A percentile compares a stretch with the other conserved stretches of the same genome.
These are phyloP conservation scores for Backusella tuberculispora DNA, from an alignment of 192 early-diverging fungal genomes.

Conservation along the genomic window DNA sequence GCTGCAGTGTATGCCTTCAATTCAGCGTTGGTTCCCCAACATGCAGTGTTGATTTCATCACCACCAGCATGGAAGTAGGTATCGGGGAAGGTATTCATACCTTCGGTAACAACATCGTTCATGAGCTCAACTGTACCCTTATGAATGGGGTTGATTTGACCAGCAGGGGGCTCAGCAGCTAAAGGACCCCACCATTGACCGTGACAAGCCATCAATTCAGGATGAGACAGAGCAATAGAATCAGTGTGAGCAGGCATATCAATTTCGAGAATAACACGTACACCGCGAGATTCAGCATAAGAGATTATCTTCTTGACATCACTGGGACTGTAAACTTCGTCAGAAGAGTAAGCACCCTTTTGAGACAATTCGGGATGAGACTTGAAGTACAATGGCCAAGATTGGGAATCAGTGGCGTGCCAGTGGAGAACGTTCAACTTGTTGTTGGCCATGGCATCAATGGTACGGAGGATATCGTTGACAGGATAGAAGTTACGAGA, in stretches of 20 bases:
- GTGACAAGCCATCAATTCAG: constrained; percentile 62
- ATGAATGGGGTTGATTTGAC: constrained; percentile 77
- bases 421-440: constrained; percentile 83
- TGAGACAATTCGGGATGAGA: constrained; percentile 62
- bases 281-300: constrained; percentile 74
- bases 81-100: constrained; percentile 66
- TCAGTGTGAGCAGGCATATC: constrained; percentile 82
- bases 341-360: constrained; percentile 66
- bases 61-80: constrained; percentile 75
- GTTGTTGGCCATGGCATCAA: constrained; percentile 72
- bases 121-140: constrained; percentile 60
- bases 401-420: constrained; percentile 72
- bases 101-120: constrained; percentile 62
- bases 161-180: constrained; percentile 78
- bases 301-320: constrained; percentile 70
- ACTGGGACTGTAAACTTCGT: constrained; percentile 66
- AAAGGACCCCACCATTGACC: constrained; percentile 65
- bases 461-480: constrained; percentile 56
- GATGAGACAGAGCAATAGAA: constrained; percentile 47
- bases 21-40: constrained; percentile 52
- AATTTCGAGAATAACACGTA: constrained; percentile 85
- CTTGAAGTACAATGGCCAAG: constrained; percentile 72
- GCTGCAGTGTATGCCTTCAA: constrained; percentile 33
- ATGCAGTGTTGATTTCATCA: constrained; percentile 73
- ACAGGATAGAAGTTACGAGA: constrained; percentile 70